phyloP scores from a whole-genome alignment of 768 basidiomycete genomes.

The Kwoniella heveanensis region DNA sequence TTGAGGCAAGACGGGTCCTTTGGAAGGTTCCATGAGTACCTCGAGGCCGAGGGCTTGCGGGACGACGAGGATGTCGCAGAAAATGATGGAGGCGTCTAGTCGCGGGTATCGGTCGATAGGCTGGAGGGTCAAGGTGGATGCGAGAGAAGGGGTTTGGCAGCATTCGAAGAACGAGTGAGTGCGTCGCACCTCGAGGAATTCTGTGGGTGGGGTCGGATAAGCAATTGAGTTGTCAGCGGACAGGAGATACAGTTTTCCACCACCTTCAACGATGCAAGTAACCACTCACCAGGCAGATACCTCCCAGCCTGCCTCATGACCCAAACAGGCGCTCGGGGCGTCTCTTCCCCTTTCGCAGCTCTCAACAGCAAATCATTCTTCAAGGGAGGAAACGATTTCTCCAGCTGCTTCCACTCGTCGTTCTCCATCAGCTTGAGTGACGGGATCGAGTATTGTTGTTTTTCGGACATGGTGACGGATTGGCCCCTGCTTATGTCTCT shows the following conservation, averaged over 20 bases:
- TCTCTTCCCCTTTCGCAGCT: constrained; percentile 82
- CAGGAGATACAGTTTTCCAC: too few species aligned
- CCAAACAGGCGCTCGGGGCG: constrained; percentile 94
- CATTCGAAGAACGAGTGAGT: constrained; percentile 92
- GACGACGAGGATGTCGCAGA: constrained; percentile 95
- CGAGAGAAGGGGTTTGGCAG: constrained; percentile 87
- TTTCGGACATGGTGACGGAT: neutral
- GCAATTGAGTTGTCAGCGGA: too few species aligned
- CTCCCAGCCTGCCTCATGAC: constrained; percentile 97
- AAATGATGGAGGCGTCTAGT: constrained; percentile 95
- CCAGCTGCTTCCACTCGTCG: constrained; percentile 32
- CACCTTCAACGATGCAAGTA: too few species aligned
- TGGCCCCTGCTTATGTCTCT: neutral
- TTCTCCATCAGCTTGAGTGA: constrained; percentile 7
- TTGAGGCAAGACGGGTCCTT: constrained; percentile 75
- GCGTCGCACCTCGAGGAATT: constrained; percentile 84
- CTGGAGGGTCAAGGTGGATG: constrained; percentile 86
- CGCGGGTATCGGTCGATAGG: constrained; percentile 85
- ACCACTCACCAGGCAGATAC: constrained; percentile 74
- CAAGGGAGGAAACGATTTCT: constrained; percentile 56
- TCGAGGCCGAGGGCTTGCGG: constrained; percentile 95
- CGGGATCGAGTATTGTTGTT: constrained; percentile 9
- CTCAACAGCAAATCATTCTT: constrained; percentile 85
- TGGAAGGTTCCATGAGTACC: constrained; percentile 80
- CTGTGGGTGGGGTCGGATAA: constrained; percentile 57